A percentile compares a stretch with the other conserved stretches of the same genome.
Evolutionary conservation across 208 protist species (phyloP).

Genomic region (Trypanosoma cruzi): DNA sequence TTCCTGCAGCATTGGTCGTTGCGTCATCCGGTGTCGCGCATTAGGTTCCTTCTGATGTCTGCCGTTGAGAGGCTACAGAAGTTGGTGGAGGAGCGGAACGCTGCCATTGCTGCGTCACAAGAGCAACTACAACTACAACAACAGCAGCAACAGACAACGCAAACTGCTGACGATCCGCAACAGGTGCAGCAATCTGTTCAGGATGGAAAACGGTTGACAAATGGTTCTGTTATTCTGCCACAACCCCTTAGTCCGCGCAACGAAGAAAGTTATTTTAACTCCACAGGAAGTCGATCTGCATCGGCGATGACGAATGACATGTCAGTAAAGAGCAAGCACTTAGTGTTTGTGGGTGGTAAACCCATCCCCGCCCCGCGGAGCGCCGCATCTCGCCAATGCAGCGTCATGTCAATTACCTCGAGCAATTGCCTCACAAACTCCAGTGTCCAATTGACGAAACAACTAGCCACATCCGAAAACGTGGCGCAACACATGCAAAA

Average conservation of each 20-base stretch:
- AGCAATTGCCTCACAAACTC: conserved; percentile 28
- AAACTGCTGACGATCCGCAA: no score
- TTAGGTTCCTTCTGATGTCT: conserved; percentile 70
- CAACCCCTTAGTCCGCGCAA: conserved; percentile 15
- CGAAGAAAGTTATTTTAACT: conserved; percentile 13
- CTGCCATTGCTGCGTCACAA: background rate
- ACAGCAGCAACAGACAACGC: no score
- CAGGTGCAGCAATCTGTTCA: conserved; percentile 11
- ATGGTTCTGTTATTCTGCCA: background rate
- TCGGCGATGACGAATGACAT: conserved; percentile 2
- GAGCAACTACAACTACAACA: conserved; percentile 17
- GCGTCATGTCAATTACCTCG: conserved; percentile 18
- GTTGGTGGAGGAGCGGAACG: conserved; percentile 19
- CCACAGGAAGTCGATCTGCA: background rate
- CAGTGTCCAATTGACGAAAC: conserved; percentile 10
- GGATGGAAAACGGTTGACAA: background rate
- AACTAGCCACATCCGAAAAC: conserved; percentile 34
- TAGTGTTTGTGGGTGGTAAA: conserved; percentile 41
- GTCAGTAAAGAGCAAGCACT: conserved; percentile 10
- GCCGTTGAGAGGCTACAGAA: conserved; percentile 47
- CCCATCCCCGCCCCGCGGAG: conserved; percentile 55
- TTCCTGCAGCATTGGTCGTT: conserved; percentile 63
- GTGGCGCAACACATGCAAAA: conserved; percentile 69
- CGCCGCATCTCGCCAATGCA: conserved; percentile 26
- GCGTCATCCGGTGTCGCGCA: conserved; percentile 62